A percentile compares a stretch with the other conserved stretches of the same genome.
These are phyloP conservation scores for Phytophthora pistaciae DNA, from an alignment of 352 stramenopile species.

Conservation along the genomic window DNA sequence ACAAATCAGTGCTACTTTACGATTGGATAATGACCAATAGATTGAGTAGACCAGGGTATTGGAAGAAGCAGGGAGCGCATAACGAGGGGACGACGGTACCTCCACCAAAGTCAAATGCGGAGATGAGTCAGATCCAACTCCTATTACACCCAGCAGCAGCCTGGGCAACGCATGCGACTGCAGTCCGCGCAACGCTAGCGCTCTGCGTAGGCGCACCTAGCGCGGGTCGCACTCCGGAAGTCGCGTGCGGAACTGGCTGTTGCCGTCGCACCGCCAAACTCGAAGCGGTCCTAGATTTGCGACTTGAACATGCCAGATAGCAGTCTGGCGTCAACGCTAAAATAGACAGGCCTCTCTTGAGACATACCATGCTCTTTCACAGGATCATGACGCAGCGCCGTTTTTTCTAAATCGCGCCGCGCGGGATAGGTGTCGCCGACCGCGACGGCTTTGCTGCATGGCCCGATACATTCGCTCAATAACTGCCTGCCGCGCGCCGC, in stretches of 20 bases:
- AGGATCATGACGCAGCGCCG: background rate
- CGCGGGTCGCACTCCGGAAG: background rate
- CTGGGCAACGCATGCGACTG: background rate
- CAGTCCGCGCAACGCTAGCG: background rate
- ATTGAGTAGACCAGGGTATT: background rate
- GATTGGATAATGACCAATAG: background rate
- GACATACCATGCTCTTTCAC: background rate
- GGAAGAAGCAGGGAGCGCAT: background rate
- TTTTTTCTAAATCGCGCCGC: slow-evolving; percentile 15
- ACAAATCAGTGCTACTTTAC: background rate
- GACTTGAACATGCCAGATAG: slow-evolving; percentile 29
- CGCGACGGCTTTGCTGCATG: slow-evolving; percentile 31
- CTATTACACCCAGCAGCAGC: no score
- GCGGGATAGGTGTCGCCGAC: slow-evolving; percentile 22
- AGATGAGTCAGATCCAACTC: background rate
- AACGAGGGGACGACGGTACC: background rate
- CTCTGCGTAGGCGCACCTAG: background rate
- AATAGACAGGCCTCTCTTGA: background rate
- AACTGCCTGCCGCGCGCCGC: slow-evolving; percentile 18
- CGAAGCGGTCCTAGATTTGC: slow-evolving; percentile 15
- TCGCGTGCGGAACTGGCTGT: slow-evolving; percentile 27
- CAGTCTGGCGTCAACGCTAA: background rate
- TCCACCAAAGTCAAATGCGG: background rate
- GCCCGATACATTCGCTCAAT: slow-evolving; percentile 26
- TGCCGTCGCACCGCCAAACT: slow-evolving; percentile 28